Evolutionary conservation across 2,329 filamentous ascomycete species (phyloP).

Genomic region (Boeremia exigua): DNA sequence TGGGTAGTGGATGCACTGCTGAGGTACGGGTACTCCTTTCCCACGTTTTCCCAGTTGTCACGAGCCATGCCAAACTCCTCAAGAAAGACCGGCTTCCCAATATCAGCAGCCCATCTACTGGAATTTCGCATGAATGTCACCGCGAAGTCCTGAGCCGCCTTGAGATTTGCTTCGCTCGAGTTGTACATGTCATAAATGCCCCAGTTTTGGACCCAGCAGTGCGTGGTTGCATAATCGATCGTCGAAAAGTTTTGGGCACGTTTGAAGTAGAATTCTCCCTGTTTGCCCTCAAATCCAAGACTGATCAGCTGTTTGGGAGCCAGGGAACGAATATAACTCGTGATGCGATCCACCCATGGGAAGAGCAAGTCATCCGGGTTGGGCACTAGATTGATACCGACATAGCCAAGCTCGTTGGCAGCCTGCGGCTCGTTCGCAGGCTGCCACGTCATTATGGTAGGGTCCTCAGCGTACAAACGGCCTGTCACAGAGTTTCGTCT

Average conservation of each 20-base stretch:
- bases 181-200: conserved; percentile 50
- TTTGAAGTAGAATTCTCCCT: conserved; percentile 50
- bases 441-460: conserved; percentile 52
- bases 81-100: conserved; percentile 48
- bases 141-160: conserved; percentile 45
- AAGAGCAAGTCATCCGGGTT: conserved; percentile 45
- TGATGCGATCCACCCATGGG: conserved; percentile 47
- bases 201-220: conserved; percentile 52
- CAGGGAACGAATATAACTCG: conserved; percentile 44
- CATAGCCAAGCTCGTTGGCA: conserved; percentile 31
- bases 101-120: conserved; percentile 43
- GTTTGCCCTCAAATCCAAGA: conserved; percentile 49
- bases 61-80: conserved; percentile 52
- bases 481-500: conserved; percentile 48
- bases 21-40: conserved; percentile 47
- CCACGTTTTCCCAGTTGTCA: conserved; percentile 49
- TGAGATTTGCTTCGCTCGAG: conserved; percentile 37
- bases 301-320: conserved; percentile 49
- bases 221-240: conserved; percentile 49
- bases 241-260: conserved; percentile 44
- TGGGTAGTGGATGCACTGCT: conserved; percentile 44
- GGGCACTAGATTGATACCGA: conserved; percentile 36
- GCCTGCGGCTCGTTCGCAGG: conserved; percentile 50
- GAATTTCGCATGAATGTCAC: conserved; percentile 43
- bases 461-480: conserved; percentile 40